Evolutionary conservation across 805 yeast genomes (phyloP).

Genomic region (Candida corydali): DNA sequence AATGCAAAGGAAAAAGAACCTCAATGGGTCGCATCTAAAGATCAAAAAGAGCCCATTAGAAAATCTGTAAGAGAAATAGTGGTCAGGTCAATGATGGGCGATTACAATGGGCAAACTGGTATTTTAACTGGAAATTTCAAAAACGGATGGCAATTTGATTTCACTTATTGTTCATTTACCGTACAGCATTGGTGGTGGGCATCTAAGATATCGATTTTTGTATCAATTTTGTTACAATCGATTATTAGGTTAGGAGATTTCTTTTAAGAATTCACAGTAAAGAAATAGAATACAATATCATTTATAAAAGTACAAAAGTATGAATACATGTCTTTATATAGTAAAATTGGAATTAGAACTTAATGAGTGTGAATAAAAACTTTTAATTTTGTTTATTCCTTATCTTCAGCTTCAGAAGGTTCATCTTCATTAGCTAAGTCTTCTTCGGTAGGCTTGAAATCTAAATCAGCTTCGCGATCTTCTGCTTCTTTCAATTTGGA

Average conservation of each 20-base stretch:
- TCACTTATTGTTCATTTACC: constrained; percentile 71
- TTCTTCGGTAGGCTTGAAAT: constrained; percentile 3
- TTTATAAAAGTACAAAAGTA: too few relatives aligned
- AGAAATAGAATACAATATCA: not conserved
- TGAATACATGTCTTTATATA: too few relatives aligned
- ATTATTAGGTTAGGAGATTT: constrained; percentile 5
- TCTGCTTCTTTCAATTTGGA: not conserved
- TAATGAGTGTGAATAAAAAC: too few relatives aligned
- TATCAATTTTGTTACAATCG: constrained; percentile 30
- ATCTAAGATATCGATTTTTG: constrained; percentile 47
- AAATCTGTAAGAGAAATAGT: constrained; percentile 69
- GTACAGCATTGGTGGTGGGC: constrained; percentile 97
- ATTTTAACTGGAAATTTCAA: constrained; percentile 68
- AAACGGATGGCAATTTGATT: constrained; percentile 61
- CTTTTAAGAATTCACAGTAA: not conserved
- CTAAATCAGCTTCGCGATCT: constrained; percentile 3
- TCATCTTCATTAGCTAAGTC: constrained; percentile 4
- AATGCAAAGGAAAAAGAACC: constrained; percentile 28
- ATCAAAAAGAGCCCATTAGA: constrained; percentile 16
- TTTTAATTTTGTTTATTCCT: too few relatives aligned
- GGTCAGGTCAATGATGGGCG: constrained; percentile 95
- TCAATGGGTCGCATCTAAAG: constrained; percentile 61
- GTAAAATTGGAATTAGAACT: too few relatives aligned
- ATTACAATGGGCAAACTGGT: constrained; percentile 86
- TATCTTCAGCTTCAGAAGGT: constrained; percentile 3